Evolutionary conservation across 805 yeast species (phyloP).

Genomic region (Sungouiozyma intestinalis): DNA sequence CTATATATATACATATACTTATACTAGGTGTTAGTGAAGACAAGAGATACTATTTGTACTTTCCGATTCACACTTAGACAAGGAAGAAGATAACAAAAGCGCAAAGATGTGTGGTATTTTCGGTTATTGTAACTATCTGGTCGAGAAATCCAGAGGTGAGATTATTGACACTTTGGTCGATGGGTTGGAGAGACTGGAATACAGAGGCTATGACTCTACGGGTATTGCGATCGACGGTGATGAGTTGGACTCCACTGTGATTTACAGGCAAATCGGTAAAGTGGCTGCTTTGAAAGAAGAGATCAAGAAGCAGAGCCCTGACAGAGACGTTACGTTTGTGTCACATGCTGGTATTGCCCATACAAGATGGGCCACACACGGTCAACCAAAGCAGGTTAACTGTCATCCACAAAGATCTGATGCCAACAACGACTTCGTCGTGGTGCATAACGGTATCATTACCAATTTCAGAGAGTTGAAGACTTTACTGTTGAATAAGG

Average conservation of each 20-base stretch:
- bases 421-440: constrained; percentile 66
- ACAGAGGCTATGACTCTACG: constrained; percentile 96
- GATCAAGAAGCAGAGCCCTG: constrained; percentile 41
- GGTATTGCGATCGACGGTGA: constrained; percentile 96
- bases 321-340: constrained; percentile 55
- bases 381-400: constrained; percentile 74
- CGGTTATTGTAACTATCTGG: constrained; percentile 93
- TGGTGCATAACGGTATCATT: constrained; percentile 97
- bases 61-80: too few relatives aligned
- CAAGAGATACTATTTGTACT: too few relatives aligned
- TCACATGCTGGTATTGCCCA: constrained; percentile 96
- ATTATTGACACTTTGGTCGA: constrained; percentile 82
- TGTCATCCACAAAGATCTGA: constrained; percentile 97
- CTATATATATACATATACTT: too few relatives aligned
- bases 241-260: constrained; percentile 52
- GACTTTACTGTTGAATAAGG: constrained; percentile 69
- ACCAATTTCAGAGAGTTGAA: constrained; percentile 90
- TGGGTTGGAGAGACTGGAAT: constrained; percentile 80
- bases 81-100: not conserved
- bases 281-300: constrained; percentile 69
- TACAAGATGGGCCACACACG: constrained; percentile 99
- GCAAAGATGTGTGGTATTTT: constrained; percentile 74
- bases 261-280: constrained; percentile 84
- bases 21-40: too few relatives aligned
- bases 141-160: constrained; percentile 85